Evolutionary conservation across 495 filamentous ascomycete species (phyloP).

Genomic region (Letharia columbiana): DNA sequence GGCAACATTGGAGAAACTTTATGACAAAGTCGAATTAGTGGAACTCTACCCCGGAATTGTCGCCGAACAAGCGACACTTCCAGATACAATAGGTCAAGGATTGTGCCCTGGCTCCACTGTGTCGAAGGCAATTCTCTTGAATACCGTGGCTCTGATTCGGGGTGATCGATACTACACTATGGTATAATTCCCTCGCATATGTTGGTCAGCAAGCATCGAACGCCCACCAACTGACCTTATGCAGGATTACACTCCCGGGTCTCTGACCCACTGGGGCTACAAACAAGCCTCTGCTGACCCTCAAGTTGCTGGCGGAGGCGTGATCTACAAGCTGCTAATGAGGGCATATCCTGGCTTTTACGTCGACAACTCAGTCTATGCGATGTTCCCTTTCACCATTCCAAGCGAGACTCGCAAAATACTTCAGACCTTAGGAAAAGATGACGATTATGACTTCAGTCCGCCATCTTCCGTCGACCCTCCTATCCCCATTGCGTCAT

Average conservation of each 20-base stretch:
- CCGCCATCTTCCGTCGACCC: conserved; percentile 16
- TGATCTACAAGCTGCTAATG: conserved; percentile 25
- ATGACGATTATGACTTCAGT: conserved; percentile 18
- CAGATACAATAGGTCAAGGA: conserved; percentile 34
- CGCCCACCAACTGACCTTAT: background rate
- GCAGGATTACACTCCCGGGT: conserved; percentile 20
- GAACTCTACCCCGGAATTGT: conserved; percentile 41
- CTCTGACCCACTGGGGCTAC: conserved; percentile 25
- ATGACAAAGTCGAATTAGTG: conserved; percentile 51
- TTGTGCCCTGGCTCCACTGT: conserved; percentile 37
- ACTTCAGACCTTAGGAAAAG: conserved; percentile 22
- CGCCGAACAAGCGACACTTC: conserved; percentile 36
- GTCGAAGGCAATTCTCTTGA: conserved; percentile 36
- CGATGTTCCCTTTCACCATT: conserved; percentile 28
- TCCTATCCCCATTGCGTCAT: background rate
- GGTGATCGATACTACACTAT: conserved; percentile 41
- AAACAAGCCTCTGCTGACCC: conserved; percentile 24
- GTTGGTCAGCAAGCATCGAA: background rate
- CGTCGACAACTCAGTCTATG: conserved; percentile 25
- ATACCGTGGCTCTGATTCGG: conserved; percentile 38
- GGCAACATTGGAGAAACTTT: conserved; percentile 54
- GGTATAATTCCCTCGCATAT: background rate
- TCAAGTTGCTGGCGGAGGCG: conserved; percentile 22
- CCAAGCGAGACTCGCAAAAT: conserved; percentile 26
- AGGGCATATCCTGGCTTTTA: conserved; percentile 26